phyloP scores from a whole-genome alignment of 495 filamentous ascomycete species.

The Penicillium goetzii region DNA sequence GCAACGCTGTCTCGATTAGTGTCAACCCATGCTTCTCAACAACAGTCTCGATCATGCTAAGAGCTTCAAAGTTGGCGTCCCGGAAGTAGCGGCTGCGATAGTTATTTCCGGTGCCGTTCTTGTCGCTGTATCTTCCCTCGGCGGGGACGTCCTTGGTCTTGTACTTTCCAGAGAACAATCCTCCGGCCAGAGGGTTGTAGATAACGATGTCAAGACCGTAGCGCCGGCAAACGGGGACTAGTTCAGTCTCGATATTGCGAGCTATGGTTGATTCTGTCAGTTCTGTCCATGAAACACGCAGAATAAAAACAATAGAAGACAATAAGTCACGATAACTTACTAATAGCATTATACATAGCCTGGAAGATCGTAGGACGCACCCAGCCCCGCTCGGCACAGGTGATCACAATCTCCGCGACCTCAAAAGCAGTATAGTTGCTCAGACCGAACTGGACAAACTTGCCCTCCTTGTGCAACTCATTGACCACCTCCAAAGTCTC shows the following conservation, averaged over 20 bases:
- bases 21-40: slow-evolving; percentile 75
- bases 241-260: slow-evolving; percentile 77
- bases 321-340: slow-evolving; percentile 26
- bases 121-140: slow-evolving; percentile 71
- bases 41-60: slow-evolving; percentile 73
- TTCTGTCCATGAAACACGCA: slow-evolving; percentile 24
- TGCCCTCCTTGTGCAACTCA: slow-evolving; percentile 82
- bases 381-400: slow-evolving; percentile 79
- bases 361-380: slow-evolving; percentile 67
- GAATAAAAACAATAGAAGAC: background rate
- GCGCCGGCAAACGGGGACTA: slow-evolving; percentile 77
- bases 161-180: slow-evolving; percentile 84
- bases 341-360: slow-evolving; percentile 67
- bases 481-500: slow-evolving; percentile 79
- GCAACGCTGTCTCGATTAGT: slow-evolving; percentile 78
- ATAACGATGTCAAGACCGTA: slow-evolving; percentile 87
- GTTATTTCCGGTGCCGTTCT: slow-evolving; percentile 53
- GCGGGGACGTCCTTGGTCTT: slow-evolving; percentile 68
- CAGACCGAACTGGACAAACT: slow-evolving; percentile 80
- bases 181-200: slow-evolving; percentile 90
- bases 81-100: slow-evolving; percentile 85
- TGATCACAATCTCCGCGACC: slow-evolving; percentile 84
- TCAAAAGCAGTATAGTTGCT: slow-evolving; percentile 89
- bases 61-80: slow-evolving; percentile 74
- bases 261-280: slow-evolving; percentile 55